Evolutionary conservation across 495 filamentous ascomycete species (phyloP).

Genomic region (Friedmanniomyces simplex): DNA sequence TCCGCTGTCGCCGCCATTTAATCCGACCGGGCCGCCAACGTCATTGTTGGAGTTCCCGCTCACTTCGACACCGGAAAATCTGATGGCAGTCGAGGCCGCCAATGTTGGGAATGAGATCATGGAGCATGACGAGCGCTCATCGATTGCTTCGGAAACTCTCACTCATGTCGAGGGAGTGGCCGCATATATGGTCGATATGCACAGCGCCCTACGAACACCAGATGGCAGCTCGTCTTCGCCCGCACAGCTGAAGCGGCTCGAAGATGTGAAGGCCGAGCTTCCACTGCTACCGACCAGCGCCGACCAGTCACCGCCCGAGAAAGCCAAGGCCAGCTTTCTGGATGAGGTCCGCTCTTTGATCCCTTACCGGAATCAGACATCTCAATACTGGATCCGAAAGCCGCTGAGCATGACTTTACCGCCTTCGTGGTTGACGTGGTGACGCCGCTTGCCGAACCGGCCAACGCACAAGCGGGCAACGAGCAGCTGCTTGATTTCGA

Average conservation of each 20-base stretch:
- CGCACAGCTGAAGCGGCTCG: neutral
- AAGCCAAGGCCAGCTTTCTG: slow-evolving; percentile 33
- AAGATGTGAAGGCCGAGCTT: slow-evolving; percentile 34
- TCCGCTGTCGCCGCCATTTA: slow-evolving; percentile 32
- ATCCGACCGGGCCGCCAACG: neutral
- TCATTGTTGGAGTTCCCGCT: neutral
- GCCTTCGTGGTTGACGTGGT: slow-evolving; percentile 36
- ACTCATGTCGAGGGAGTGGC: neutral
- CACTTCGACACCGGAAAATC: slow-evolving; percentile 17
- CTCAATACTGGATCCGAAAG: slow-evolving; percentile 18
- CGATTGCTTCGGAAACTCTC: neutral
- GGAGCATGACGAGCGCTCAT: neutral
- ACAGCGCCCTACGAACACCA: neutral
- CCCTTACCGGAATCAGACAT: slow-evolving; percentile 21
- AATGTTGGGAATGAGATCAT: neutral
- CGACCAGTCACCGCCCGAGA: slow-evolving; percentile 22
- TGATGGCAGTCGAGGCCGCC: slow-evolving; percentile 8
- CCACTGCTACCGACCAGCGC: slow-evolving; percentile 31
- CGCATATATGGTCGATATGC: neutral
- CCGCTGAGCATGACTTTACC: slow-evolving; percentile 29
- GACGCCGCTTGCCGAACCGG: slow-evolving; percentile 35
- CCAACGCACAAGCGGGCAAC: slow-evolving; percentile 47
- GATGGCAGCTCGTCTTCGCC: neutral
- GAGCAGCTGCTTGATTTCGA: slow-evolving; percentile 48
- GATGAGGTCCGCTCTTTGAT: slow-evolving; percentile 27